A percentile compares a stretch with the other conserved stretches of the same genome.
Conservation (phyloP, 768 basidiomycete species). For the Trametes cinnabarina region DNA sequence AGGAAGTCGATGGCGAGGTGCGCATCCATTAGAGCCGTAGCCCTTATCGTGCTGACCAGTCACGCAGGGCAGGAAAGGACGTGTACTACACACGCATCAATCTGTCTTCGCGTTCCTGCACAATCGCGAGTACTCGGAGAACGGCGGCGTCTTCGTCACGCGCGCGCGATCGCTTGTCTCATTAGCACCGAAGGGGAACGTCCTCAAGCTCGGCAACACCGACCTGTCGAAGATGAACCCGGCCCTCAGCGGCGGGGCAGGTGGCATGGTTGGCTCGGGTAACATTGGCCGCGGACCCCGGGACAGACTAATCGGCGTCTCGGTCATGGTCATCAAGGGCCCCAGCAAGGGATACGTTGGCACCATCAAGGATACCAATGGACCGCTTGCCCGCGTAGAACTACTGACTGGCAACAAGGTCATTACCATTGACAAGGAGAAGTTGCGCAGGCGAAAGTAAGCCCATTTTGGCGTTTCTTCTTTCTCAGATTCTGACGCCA, state of each 20-base stretch:
- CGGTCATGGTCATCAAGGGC: conserved; percentile 81
- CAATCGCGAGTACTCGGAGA: conserved; percentile 86
- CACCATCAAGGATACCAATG: conserved; percentile 93
- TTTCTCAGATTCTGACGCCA: background rate
- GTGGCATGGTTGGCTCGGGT: conserved; percentile 80
- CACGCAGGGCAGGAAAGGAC: conserved; percentile 85
- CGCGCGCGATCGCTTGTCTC: conserved; percentile 81
- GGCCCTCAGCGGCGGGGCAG: conserved; percentile 57
- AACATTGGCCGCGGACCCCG: conserved; percentile 76
- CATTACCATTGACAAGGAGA: conserved; percentile 81
- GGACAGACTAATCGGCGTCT: conserved; percentile 77
- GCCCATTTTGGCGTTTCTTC: conserved; percentile 29
- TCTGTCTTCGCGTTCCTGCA: conserved; percentile 93
- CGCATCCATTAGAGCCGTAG: too few relatives aligned
- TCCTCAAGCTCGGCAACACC: conserved; percentile 56
- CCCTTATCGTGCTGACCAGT: too few relatives aligned
- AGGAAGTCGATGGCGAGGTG: conserved; percentile 88
- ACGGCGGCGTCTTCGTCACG: conserved; percentile 93
- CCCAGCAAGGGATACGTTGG: conserved; percentile 89
- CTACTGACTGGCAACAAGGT: conserved; percentile 86
- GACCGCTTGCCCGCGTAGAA: conserved; percentile 83
- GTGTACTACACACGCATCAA: conserved; percentile 90
- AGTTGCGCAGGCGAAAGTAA: conserved; percentile 69
- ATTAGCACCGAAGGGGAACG: conserved; percentile 79
- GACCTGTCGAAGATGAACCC: conserved; percentile 95